phyloP scores from a whole-genome alignment of 129 eudicot species.

The Smallanthus sonchifolius region DNA sequence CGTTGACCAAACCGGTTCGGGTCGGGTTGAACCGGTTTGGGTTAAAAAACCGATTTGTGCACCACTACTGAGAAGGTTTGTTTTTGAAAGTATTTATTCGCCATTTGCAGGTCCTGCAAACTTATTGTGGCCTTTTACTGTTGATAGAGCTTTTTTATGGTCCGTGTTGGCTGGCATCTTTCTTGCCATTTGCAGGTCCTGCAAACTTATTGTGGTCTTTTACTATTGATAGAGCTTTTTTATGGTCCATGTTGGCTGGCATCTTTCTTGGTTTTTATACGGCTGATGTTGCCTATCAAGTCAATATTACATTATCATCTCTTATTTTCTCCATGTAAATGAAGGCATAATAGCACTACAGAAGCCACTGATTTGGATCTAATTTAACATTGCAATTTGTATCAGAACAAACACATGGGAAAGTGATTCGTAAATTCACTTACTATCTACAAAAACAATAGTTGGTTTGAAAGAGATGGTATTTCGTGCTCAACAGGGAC shows the following conservation, averaged over 20 bases:
- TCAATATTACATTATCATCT: constrained; percentile 12
- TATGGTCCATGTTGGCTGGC: constrained; percentile 74
- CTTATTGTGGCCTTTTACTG: constrained; percentile 92
- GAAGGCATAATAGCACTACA: too few species aligned
- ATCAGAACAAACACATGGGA: too few species aligned
- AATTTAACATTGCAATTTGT: too few species aligned
- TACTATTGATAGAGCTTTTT: constrained; percentile 77
- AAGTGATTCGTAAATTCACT: too few species aligned
- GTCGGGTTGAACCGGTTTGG: too few species aligned
- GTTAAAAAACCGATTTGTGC: too few species aligned
- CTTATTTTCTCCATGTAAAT: too few species aligned
- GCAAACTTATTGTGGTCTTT: constrained; percentile 92
- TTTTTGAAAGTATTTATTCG: constrained; percentile 85
- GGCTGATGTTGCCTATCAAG: constrained; percentile 81
- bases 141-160: constrained; percentile 70
- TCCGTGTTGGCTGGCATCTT: constrained; percentile 70
- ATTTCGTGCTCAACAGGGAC: too few species aligned
- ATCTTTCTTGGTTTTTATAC: constrained; percentile 77
- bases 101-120: constrained; percentile 95
- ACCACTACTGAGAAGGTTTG: constrained; percentile 95
- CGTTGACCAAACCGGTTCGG: too few species aligned
- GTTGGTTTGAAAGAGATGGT: too few species aligned
- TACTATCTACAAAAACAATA: too few species aligned
- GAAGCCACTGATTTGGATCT: too few species aligned
- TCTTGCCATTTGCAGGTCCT: constrained; percentile 83